phyloP scores from a whole-genome alignment of 2,329 filamentous ascomycete species.

The Rutstroemia sp. region DNA sequence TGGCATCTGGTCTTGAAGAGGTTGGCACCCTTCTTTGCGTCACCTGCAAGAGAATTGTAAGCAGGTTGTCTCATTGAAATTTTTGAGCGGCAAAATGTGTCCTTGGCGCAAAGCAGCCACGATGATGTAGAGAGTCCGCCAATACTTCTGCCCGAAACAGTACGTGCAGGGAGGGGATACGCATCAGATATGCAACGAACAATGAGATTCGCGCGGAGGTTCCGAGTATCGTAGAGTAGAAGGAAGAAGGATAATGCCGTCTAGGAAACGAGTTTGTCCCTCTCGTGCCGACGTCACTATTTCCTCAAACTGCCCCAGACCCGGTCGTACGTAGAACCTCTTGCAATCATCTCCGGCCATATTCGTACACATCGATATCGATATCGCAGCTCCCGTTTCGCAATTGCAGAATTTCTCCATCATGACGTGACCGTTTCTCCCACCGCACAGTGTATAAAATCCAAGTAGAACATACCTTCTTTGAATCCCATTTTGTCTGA shows the following conservation, averaged over 20 bases:
- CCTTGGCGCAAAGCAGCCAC: background rate
- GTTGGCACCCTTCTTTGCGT: slow-evolving; percentile 92
- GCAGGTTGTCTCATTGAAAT: background rate
- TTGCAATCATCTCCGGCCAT: background rate
- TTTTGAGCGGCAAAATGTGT: background rate
- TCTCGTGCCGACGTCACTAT: background rate
- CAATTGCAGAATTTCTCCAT: background rate
- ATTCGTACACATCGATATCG: background rate
- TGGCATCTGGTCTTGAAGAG: slow-evolving; percentile 99
- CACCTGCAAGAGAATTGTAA: slow-evolving; percentile 49
- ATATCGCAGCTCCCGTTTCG: background rate
- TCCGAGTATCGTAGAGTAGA: background rate
- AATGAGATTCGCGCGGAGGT: background rate
- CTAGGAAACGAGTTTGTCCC: background rate
- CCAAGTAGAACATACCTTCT: slow-evolving; percentile 30
- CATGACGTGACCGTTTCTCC: background rate
- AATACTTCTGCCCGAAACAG: background rate
- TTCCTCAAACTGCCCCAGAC: background rate
- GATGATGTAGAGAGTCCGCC: background rate
- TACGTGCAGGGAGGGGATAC: background rate
- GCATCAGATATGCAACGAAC: too few species aligned
- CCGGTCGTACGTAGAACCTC: background rate
- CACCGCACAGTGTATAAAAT: slow-evolving; percentile 6
- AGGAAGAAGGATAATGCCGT: background rate
- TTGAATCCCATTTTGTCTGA: slow-evolving; percentile 34